phyloP scores from a whole-genome alignment of 2,329 filamentous ascomycete genomes.

The Elsinoe necatrix region DNA sequence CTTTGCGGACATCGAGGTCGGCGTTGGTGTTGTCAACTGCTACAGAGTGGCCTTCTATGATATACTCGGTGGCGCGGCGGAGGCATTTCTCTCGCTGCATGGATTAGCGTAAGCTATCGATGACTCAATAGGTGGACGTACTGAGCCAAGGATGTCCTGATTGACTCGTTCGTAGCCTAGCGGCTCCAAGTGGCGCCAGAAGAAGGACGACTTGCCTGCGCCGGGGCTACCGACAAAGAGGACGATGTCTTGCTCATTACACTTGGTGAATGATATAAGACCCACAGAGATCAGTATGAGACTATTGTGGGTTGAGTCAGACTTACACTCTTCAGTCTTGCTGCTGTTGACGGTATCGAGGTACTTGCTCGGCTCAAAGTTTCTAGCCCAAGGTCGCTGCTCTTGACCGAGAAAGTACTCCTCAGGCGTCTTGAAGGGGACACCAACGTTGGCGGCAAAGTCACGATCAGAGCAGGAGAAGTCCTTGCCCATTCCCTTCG shows the following conservation, averaged over 20 bases:
- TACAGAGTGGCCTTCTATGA: slow-evolving; percentile 60
- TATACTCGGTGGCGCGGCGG: slow-evolving; percentile 58
- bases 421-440: slow-evolving; percentile 78
- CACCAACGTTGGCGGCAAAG: slow-evolving; percentile 74
- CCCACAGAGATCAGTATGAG: slow-evolving; percentile 17
- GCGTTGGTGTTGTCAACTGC: slow-evolving; percentile 95
- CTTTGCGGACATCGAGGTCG: slow-evolving; percentile 63
- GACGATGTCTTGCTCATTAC: slow-evolving; percentile 62
- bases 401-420: slow-evolving; percentile 73
- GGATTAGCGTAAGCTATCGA: slow-evolving; percentile 28
- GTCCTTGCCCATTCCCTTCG: slow-evolving; percentile 40
- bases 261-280: slow-evolving; percentile 45
- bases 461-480: slow-evolving; percentile 60
- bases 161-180: slow-evolving; percentile 79
- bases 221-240: slow-evolving; percentile 84
- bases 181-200: slow-evolving; percentile 66
- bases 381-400: slow-evolving; percentile 55
- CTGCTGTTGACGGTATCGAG: slow-evolving; percentile 28
- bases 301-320: slow-evolving; percentile 11
- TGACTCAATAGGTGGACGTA: slow-evolving; percentile 29
- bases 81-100: slow-evolving; percentile 55
- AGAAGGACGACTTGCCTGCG: slow-evolving; percentile 87
- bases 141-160: slow-evolving; percentile 76
- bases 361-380: slow-evolving; percentile 62
- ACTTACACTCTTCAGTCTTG: slow-evolving; percentile 30